Evolutionary conservation across 345 rosid species (phyloP), one percentile per base, ranked within the genome.

Genomic region (Aquilaria yunnanensis): DNA sequence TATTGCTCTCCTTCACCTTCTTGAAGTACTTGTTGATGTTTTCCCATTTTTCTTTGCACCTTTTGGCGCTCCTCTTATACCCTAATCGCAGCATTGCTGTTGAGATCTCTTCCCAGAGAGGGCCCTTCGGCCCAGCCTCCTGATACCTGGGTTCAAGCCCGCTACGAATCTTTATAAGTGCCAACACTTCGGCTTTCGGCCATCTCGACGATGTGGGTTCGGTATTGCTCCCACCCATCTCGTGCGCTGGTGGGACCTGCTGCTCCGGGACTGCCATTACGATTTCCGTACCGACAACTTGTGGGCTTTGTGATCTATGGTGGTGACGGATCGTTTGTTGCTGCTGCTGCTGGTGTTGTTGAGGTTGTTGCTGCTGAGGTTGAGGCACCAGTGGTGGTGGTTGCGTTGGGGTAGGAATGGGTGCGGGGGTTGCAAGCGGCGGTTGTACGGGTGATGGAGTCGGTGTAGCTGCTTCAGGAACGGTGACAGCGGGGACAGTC

Each of bases 1-100:
- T 87, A 70, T 79, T 85, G 62, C 92, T 81, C 68, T 90, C 97
- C 73, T 90, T 90, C 37, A 87, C 97, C 71, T 90, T 90, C 79
- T 90, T 90, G 81, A 77, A 90, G 72, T 90, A 90, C 59, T 90
- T 90, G 78, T 90, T 90, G 54, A 90, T 90, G 69, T 90, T 90
- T 70, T 90, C 97, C 97, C 97, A 90, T 67, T 90, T 90, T 73
- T 90, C 95, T 68, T 90, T 90, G 72, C 97, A 90, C 72, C 96
- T 71, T 59, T 90, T 90, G 2, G 97, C 70, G 64, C 59, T 85
- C 47, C 97, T 70, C 32, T 79, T 83, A 77, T 85, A 87, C 0
- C 97, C 97, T 75, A 79, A 67, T 57, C 82, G 72, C 60, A 49
- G 68, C 93, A 89, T 86, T 45, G 81, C 82, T 0, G 75, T 66